Evolutionary conservation across 108 stramenopile species (phyloP), one percentile per base, ranked within the genome.

Genomic region (Discostella pseudostelligera): DNA sequence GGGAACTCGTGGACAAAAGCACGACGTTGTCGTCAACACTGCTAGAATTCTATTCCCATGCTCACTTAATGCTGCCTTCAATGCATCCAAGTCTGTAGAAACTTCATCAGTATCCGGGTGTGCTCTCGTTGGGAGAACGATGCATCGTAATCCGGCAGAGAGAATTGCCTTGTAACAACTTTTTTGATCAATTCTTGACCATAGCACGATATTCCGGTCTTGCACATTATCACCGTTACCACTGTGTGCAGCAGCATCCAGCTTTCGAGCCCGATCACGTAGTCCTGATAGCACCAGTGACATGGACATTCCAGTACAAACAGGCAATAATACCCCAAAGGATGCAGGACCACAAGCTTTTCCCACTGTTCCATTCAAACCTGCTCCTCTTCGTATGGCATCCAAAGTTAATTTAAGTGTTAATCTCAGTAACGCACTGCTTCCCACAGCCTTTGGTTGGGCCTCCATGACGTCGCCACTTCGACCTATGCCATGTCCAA

Each of bases 381-480:
- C 95, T 25, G 92, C 90, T 9, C 93, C 94, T 13, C 96, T 78
- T 39, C 90, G 66, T 17, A 98, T 58, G 2, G 95, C 96, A 79
- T 99, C 96, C 58, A 90, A 66, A 6, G 79, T 84, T 62, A 99
- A 68, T 9, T 69, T 32, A 25, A 87, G 80, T 10, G 92, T 83
- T 14, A 99, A 72, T 59, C 92, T 80, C 13, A 88, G 86, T 56
- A 99, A 59, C n/a, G 94, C 83, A 56, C 88, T 93, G 24, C 92
- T 95, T 32, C 99, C 99, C 16, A 96, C 98, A 17, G 99, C 99
- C 78, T 99, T 99, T 63, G 99, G 99, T 69, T 99, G 99, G 5
- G 96, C 88, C 64, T 96, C 98, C 28, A 89, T 93, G 4, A 99
- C 84, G 74, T 99, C 98, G 2, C 99, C 99, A 28, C 87, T 89